A percentile compares a stretch with the other conserved stretches of the same genome.
phyloP scores from a whole-genome alignment of 2,329 filamentous ascomycete genomes.

The Diaporthe sp. region DNA sequence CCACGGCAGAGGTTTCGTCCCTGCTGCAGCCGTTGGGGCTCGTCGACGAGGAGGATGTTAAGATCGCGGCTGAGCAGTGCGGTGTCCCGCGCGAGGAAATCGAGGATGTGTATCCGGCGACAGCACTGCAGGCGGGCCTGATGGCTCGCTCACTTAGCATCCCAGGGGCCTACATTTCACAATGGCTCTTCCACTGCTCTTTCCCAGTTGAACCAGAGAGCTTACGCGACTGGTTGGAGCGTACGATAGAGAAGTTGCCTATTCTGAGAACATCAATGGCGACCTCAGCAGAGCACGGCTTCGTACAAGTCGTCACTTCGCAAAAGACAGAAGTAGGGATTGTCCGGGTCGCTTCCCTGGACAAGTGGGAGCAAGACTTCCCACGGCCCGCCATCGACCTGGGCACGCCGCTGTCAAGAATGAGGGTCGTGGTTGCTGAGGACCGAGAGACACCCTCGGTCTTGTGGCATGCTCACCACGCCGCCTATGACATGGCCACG shows the following conservation, averaged over 20 bases:
- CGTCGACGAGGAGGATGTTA: neutral
- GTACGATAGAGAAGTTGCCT: constrained; percentile 3
- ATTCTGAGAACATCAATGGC: constrained; percentile 1
- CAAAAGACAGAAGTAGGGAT: neutral
- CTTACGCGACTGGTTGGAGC: neutral
- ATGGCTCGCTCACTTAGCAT: constrained; percentile 41
- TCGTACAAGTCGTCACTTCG: neutral
- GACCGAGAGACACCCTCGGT: neutral
- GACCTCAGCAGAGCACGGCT: neutral
- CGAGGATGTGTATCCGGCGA: constrained; percentile 49
- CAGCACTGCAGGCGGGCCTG: constrained; percentile 49
- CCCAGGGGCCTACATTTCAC: neutral
- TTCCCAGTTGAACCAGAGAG: neutral
- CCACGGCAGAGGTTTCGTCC: neutral
- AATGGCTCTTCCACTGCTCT: neutral
- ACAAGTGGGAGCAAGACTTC: constrained; percentile 4
- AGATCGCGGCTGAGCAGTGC: constrained; percentile 22
- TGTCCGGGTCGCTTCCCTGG: neutral
- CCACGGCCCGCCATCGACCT: neutral
- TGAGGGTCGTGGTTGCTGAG: neutral
- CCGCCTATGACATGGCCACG: constrained; percentile 3
- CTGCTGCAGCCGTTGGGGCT: neutral
- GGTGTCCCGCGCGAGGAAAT: constrained; percentile 10
- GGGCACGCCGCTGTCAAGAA: neutral
- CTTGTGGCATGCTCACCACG: constrained; percentile 2